phyloP scores from a whole-genome alignment of 805 yeast genomes.

The Ogataea dorogensis region DNA sequence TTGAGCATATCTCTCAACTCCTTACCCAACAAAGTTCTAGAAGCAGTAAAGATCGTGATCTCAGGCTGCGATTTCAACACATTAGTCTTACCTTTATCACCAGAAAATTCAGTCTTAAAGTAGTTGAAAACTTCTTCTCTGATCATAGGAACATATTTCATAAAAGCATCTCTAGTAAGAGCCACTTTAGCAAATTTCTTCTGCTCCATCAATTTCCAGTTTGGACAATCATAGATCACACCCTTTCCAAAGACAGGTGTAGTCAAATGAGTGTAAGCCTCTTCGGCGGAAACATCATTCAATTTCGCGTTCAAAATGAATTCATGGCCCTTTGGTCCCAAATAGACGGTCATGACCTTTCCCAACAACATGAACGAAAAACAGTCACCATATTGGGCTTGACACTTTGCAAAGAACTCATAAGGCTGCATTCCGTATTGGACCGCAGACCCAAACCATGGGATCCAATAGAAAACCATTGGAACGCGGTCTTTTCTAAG shows the following conservation, averaged over 20 bases:
- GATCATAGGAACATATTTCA: slow-evolving; percentile 83
- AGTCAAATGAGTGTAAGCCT: slow-evolving; percentile 92
- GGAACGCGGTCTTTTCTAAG: slow-evolving; percentile 83
- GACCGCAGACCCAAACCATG: slow-evolving; percentile 93
- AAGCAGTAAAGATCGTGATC: slow-evolving; percentile 94
- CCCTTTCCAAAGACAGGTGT: slow-evolving; percentile 99
- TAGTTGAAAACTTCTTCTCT: slow-evolving; percentile 72
- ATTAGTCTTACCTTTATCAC: slow-evolving; percentile 49
- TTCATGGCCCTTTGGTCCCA: slow-evolving; percentile 98
- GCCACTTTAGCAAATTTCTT: slow-evolving; percentile 94
- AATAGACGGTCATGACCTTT: slow-evolving; percentile 87
- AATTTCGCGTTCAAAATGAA: slow-evolving; percentile 89
- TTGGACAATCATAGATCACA: slow-evolving; percentile 96
- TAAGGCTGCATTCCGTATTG: slow-evolving; percentile 92
- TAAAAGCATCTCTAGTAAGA: slow-evolving; percentile 80
- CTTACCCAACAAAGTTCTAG: slow-evolving; percentile 86
- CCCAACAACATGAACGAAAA: slow-evolving; percentile 90
- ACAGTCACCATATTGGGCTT: slow-evolving; percentile 85
- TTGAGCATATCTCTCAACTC: slow-evolving; percentile 85
- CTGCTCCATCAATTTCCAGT: slow-evolving; percentile 93
- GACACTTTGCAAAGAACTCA: slow-evolving; percentile 77
- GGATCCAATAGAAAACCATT: slow-evolving; percentile 85
- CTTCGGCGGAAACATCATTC: slow-evolving; percentile 92
- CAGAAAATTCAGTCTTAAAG: slow-evolving; percentile 51
- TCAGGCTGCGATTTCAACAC: slow-evolving; percentile 89